Evolutionary conservation across 257 asterid genomes (phyloP).

Genomic region (Nicotiana tomentosiformis): DNA sequence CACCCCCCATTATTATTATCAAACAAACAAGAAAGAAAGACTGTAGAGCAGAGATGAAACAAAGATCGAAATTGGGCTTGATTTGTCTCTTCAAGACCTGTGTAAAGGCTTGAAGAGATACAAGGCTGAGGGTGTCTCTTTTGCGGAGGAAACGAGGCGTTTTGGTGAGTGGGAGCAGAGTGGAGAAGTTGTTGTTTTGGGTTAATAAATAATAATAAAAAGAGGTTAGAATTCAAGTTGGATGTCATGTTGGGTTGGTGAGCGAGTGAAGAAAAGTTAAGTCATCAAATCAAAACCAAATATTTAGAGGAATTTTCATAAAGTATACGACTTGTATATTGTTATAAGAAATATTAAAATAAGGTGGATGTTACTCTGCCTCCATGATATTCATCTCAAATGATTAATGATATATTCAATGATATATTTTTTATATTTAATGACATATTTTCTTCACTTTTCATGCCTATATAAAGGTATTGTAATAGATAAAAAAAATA

Average conservation of each 20-base stretch:
- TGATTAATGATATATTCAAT: too few relatives aligned
- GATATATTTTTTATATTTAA: too few relatives aligned
- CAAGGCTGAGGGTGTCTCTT: background rate
- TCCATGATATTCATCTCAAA: too few relatives aligned
- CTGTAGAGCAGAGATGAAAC: background rate
- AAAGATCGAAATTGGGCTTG: background rate
- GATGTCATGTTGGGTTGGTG: conserved; percentile 25
- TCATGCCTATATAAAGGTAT: too few relatives aligned
- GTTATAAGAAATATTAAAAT: too few relatives aligned
- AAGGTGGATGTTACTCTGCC: too few relatives aligned
- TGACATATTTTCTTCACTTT: too few relatives aligned
- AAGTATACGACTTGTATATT: too few relatives aligned
- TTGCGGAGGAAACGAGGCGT: background rate
- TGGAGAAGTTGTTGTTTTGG: background rate
- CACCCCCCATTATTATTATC: conserved; percentile 46
- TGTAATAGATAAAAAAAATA: too few relatives aligned
- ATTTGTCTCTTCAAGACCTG: conserved; percentile 13
- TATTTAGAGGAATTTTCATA: too few relatives aligned
- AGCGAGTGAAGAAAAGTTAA: background rate
- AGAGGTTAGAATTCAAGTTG: conserved; percentile 15
- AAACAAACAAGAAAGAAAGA: background rate
- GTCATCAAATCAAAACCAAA: background rate
- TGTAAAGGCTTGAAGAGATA: conserved; percentile 13
- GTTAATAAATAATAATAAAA: background rate
- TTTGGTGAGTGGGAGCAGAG: background rate